phyloP scores from a whole-genome alignment of 2,329 filamentous ascomycete species.

The Cladosporium cucumerinum region DNA sequence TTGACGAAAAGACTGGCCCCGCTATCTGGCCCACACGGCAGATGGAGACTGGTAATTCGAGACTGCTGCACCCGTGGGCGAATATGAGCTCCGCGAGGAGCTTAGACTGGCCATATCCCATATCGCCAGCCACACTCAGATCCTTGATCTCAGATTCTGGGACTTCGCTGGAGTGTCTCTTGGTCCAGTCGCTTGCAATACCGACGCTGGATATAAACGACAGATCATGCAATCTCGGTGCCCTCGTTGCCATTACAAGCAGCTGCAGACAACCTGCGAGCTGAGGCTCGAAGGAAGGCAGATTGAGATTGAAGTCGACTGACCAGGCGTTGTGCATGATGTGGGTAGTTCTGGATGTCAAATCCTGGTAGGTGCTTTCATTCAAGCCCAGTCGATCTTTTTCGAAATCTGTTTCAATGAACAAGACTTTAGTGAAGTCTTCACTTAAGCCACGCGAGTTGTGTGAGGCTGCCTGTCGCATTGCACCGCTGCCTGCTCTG shows the following conservation, averaged over 20 bases:
- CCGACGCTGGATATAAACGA: constrained; percentile 39
- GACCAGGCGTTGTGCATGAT: constrained; percentile 40
- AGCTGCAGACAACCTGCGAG: constrained; percentile 26
- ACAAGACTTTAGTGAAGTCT: constrained; percentile 29
- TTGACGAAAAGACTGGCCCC: neutral
- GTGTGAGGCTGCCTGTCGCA: constrained; percentile 25
- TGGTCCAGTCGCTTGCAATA: constrained; percentile 20
- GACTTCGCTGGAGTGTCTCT: constrained; percentile 5
- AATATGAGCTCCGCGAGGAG: constrained; percentile 2
- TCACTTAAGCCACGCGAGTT: constrained; percentile 22
- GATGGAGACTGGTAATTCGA: constrained; percentile 38
- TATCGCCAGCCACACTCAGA: neutral
- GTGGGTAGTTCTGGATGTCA: constrained; percentile 24
- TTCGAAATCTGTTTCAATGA: constrained; percentile 20
- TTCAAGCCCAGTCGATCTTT: constrained; percentile 22
- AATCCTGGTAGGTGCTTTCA: constrained; percentile 19
- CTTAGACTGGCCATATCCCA: constrained; percentile 10
- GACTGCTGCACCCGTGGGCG: neutral
- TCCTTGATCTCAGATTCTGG: neutral
- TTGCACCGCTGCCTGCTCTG: constrained; percentile 22
- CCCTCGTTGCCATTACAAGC: constrained; percentile 22
- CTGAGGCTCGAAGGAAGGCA: constrained; percentile 30
- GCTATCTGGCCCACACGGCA: constrained; percentile 25
- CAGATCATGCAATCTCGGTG: constrained; percentile 36
- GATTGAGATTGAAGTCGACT: constrained; percentile 36